Percentiles rank a stretch among this genome's conserved stretches.
Evolutionary conservation across 2,329 filamentous ascomycete genomes (phyloP).

Genomic region (Byssoonygena ceratinophila): DNA sequence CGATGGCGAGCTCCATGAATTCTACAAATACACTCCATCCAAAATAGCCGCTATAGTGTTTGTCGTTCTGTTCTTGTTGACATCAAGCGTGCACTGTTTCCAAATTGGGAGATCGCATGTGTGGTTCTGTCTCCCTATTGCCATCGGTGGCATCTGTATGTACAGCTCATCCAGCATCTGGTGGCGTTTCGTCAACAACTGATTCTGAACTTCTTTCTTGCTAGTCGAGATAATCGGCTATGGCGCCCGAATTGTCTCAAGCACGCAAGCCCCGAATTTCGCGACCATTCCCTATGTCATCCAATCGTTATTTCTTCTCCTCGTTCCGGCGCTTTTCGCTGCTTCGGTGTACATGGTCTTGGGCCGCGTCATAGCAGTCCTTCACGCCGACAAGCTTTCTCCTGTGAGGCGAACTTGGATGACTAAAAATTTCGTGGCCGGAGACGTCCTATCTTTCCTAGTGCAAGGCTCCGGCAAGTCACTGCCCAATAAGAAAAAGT

Average conservation of each 20-base stretch:
- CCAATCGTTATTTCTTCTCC: conserved; percentile 25
- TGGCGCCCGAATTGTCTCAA: conserved; percentile 37
- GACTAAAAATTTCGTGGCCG: conserved; percentile 26
- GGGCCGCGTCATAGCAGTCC: conserved; percentile 20
- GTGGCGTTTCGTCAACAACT: neutral
- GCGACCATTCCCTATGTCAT: conserved; percentile 23
- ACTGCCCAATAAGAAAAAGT: neutral
- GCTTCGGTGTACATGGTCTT: conserved; percentile 27
- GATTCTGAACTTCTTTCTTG: neutral
- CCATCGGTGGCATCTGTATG: conserved; percentile 26
- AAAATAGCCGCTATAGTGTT: conserved; percentile 38
- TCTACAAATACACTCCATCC: conserved; percentile 33
- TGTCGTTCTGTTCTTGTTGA: conserved; percentile 34
- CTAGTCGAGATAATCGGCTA: conserved; percentile 44
- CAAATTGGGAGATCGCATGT: conserved; percentile 28
- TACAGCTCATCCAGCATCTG: neutral
- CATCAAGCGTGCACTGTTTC: conserved; percentile 33
- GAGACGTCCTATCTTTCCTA: conserved; percentile 25
- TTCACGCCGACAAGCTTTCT: conserved; percentile 18
- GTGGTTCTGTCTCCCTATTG: conserved; percentile 24
- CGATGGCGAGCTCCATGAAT: conserved; percentile 15
- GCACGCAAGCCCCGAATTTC: conserved; percentile 21
- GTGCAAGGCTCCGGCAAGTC: conserved; percentile 23
- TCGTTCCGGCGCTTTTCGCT: conserved; percentile 25
- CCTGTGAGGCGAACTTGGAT: conserved; percentile 21